Evolutionary conservation across 208 protist genomes (phyloP).

Genomic region (Crithidia sp.): DNA sequence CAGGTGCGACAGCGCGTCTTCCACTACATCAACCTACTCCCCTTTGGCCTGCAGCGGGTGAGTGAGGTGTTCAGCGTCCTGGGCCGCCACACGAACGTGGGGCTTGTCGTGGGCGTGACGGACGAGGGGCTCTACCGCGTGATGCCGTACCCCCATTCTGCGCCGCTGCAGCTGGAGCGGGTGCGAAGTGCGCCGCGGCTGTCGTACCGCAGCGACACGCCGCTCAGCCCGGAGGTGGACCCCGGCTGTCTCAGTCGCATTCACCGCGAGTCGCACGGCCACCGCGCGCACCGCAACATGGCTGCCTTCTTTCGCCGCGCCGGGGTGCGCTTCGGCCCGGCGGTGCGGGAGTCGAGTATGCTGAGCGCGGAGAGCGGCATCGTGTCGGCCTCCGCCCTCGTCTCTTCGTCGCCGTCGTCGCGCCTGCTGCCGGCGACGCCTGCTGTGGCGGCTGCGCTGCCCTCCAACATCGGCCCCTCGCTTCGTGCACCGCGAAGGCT

Average conservation of each 20-base stretch:
- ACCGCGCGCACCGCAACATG: conserved; percentile 11
- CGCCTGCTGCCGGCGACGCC: background rate
- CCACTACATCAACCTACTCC: conserved; percentile 65
- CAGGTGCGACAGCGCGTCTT: conserved; percentile 51
- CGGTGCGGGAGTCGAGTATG: conserved; percentile 6
- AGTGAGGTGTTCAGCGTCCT: conserved; percentile 55
- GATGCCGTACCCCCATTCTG: conserved; percentile 32
- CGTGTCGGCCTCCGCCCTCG: background rate
- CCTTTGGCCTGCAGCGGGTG: conserved; percentile 54
- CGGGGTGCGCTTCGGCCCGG: conserved; percentile 3
- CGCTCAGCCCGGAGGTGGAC: conserved; percentile 8
- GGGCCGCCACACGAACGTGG: conserved; percentile 65
- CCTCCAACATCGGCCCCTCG: conserved; percentile 2
- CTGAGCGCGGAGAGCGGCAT: conserved; percentile 10
- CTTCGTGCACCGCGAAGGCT: conserved; percentile 8
- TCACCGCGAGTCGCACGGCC: conserved; percentile 19
- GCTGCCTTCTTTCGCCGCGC: conserved; percentile 9
- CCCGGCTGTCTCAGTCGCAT: conserved; percentile 19
- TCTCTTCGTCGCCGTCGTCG: conserved; percentile 1
- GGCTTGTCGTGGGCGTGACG: conserved; percentile 49
- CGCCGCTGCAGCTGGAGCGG: conserved; percentile 23
- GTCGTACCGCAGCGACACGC: conserved; percentile 18
- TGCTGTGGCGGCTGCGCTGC: background rate
- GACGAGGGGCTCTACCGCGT: conserved; percentile 45
- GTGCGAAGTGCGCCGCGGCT: conserved; percentile 15